Base-by-base conservation (phyloP, 2,329 filamentous ascomycete species). In the Alternaria novae-zelandiae region DNA sequence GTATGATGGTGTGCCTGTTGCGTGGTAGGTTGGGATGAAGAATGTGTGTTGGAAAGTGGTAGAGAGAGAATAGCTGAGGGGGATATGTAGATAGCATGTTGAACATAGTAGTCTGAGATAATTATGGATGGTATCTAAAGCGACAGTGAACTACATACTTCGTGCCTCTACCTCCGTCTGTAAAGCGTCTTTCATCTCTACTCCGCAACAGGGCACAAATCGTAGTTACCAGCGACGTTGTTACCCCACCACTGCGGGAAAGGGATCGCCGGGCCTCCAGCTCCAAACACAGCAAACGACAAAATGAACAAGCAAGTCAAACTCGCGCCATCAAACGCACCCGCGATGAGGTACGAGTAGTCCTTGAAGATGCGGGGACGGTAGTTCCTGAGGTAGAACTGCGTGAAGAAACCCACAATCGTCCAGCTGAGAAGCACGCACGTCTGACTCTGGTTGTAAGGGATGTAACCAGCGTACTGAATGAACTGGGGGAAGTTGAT, bases 1-100 rank as follows among this genome's bases (percentile, higher is more conserved):
- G 23, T 80, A 79, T 63, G 78, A 78, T 66, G 78, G 79, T 10
- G 67, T 70, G 41, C 66, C 72, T 62, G 73, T 80, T 17, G 74
- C 78, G 45, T 81, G 78, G 78, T 81, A 67, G 32, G 10, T 23
- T 25, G 21, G 17, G 8, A 36, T 15, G 15, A 0, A 0, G 15
- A 15, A 36, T 36, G 3, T 36, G 32, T n/a, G 32, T 32, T 15
- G 3, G 6, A 15, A 30, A 32, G 30, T 32, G 30, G 3, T 32
- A 8, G 30, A 32, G 5, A n/a, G n/a, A n/a, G n/a, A n/a, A n/a
- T n/a, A n/a, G n/a, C n/a, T n/a, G n/a, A n/a, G n/a, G n/a, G 30
- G 30, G 28, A n/a, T 20, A 6, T 32, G 49, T 17, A 51, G 15
- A 15, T 13, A 6, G 13, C 10, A 21, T 8, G 21, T 13, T 46